Percentiles rank a stretch among this genome's conserved stretches.
phyloP scores from a whole-genome alignment of 1,284 basidiomycete species.

The Trichosporon sp. region DNA sequence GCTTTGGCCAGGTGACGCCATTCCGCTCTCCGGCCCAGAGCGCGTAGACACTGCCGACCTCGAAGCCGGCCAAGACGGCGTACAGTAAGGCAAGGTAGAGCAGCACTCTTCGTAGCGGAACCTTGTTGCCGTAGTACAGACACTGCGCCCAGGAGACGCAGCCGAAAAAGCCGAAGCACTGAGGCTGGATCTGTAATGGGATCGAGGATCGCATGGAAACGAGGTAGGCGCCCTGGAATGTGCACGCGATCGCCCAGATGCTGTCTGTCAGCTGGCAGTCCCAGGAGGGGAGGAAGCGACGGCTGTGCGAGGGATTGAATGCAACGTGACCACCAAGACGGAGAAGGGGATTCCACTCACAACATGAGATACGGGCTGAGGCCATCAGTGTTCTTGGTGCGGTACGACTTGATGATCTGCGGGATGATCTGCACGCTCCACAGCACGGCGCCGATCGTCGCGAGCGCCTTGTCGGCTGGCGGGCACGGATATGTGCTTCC shows the following conservation, averaged over 20 bases:
- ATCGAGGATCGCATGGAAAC: constrained; percentile 65
- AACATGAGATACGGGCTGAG: constrained; percentile 67
- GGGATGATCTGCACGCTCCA: constrained; percentile 56
- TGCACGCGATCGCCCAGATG: constrained; percentile 60
- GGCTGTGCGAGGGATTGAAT: no score
- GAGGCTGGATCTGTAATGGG: constrained; percentile 64
- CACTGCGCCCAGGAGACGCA: constrained; percentile 64
- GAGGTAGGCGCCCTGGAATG: constrained; percentile 65
- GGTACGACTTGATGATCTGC: constrained; percentile 63
- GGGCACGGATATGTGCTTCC: constrained; percentile 3
- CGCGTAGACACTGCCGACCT: constrained; percentile 59
- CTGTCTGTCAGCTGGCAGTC: constrained; percentile 15
- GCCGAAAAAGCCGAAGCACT: constrained; percentile 61
- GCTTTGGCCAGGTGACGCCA: constrained; percentile 53
- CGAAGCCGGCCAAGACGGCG: constrained; percentile 55
- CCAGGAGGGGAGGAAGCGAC: no score
- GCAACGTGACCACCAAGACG: no score
- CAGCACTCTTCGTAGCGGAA: constrained; percentile 46
- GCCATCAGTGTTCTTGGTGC: constrained; percentile 65
- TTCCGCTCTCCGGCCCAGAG: constrained; percentile 52
- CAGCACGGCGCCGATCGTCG: constrained; percentile 82
- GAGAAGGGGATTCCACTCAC: constrained; percentile 25
- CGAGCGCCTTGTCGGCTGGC: constrained; percentile 82
- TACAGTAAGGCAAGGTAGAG: constrained; percentile 48
- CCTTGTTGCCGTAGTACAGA: constrained; percentile 54